Base-by-base conservation (phyloP, 805 yeast species). In the Myxozyma mucilagina region DNA sequence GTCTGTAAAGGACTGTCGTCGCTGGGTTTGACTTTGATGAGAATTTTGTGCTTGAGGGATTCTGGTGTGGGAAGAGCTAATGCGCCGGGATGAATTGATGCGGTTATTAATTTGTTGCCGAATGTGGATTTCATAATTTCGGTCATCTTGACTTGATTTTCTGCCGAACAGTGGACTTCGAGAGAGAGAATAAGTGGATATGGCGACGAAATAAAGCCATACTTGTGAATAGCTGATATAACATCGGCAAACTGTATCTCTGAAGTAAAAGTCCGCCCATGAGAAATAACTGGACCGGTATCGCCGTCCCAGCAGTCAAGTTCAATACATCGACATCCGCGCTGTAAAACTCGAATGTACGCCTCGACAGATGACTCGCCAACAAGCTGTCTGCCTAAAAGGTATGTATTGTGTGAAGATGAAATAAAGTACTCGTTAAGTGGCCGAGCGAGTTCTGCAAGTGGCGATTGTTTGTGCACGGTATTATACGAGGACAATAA, bases 261-360 rank as follows among this genome's bases (percentile, higher is more conserved):
- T 0, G 86, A 79, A 0, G 98, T 90, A 64, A 94, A 83, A 0
- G 96, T 84, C 52, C 87, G 76, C 0, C 99, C 99, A 73, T 94
- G 99, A 34, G 88, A 87, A 0, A 94, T 97, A 0, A 89, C 82
- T 0, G 99, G 99, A 11, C 75, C 73, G 13, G 71, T 74, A 4
- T 75, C 71, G 24, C 87, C 89, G 75, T 93, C 97, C 99, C 99
- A 94, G 20, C 94, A 79, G 73, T 94, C 99, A 44, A 94, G 84
- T 70, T 94, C 99, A n/a, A 94, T 79, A 64, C 97, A 92, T 48
- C 97, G 79, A 69, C 98, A 94, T 1, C 99, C 98, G 57, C 91
- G 82, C 71, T 91, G 97, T 52, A 94, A 76, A 0, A 90, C 94
- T 53, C 87, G 82, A 16, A 90, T 85, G 68, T 94, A 94, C 0